These are phyloP conservation scores for Viola pubescens DNA, from an alignment of 441 rosid genomes.

Conservation along the genomic window DNA sequence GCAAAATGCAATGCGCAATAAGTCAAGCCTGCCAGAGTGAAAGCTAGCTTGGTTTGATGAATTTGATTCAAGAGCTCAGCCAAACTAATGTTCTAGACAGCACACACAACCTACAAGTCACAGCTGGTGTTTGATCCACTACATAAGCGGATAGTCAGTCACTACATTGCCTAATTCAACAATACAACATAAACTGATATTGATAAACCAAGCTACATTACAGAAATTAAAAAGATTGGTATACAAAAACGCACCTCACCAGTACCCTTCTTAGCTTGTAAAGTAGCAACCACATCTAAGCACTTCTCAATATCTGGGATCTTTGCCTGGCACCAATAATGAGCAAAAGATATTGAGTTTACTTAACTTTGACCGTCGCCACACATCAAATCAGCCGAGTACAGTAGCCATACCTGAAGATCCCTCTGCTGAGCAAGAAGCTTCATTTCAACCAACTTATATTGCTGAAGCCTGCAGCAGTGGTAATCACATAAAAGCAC, in stretches of 20 bases:
- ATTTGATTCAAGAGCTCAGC: too few species aligned
- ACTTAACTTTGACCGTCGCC: neutral
- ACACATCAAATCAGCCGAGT: neutral
- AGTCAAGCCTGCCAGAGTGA: too few species aligned
- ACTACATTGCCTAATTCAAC: too few species aligned
- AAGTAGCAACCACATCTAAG: conserved; percentile 71
- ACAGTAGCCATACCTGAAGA: conserved; percentile 45
- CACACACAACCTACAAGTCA: too few species aligned
- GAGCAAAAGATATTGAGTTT: neutral
- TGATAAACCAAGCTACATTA: neutral
- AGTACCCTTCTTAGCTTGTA: conserved; percentile 73
- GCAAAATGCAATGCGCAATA: too few species aligned
- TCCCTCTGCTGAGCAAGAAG: conserved; percentile 91
- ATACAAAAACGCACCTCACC: conserved; percentile 68
- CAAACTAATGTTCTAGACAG: too few species aligned
- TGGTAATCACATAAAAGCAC: neutral
- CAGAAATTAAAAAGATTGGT: conserved; percentile 8
- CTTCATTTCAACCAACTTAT: conserved; percentile 87
- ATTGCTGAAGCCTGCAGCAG: conserved; percentile 67
- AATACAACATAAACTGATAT: neutral
- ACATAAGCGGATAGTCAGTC: too few species aligned
- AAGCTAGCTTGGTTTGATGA: too few species aligned
- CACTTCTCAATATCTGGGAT: conserved; percentile 90
- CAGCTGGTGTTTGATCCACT: too few species aligned
- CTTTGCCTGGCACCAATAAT: conserved; percentile 53